Evolutionary conservation across 2,329 filamentous ascomycete species (phyloP), one percentile per base, ranked within the genome.

Genomic region (Talaromyces amestolkiae): DNA sequence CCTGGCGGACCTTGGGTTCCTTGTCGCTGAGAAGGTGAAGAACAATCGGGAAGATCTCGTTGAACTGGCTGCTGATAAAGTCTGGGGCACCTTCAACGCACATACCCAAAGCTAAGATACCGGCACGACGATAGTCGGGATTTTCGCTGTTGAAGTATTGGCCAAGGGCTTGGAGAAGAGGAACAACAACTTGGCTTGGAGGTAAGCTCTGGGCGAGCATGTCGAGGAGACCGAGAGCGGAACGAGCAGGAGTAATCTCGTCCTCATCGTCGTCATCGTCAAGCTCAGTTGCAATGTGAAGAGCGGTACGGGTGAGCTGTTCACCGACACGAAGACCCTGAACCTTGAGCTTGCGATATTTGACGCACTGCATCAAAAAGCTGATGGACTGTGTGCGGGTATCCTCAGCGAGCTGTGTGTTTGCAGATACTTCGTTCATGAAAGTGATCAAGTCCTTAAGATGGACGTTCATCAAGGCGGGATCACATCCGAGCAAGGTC

Each of bases 11-110:
- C 72, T 89, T 88, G 70, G 88, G 85, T 70, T 96, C 91, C n/a
- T 86, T 83, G 75, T 99, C 95, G 75, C 92, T 78, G 45, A 99
- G 87, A 9, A 98, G 85, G 73, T 87, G 88, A 65, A 97, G 84
- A 66, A 98, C 88, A 71, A 91, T 85, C 58, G 95, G 95, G 77
- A 98, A 87, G 70, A 98, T 90, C 70, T 90, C 86, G 73, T 90
- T 85, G 68, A 98, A 87, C 80, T 99, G 95, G 22, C 93, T 97
- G 69, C 92, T 92, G 74, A 98, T 93, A 80, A 98, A 99, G 78
- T 99, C 95, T 17, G 95, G 95, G 35, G 95, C 94, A 72, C 95
- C 95, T 83, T 98, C 95, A 62, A 97, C 94, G 72, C 92, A 94
- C 83, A 94, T 96, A 66, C 94, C 94, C 5, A 99, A 86, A 58